Evolutionary conservation across 225 moss, liverwort and hornwort genomes (phyloP).

Genomic region (Marchantia polymorpha): DNA sequence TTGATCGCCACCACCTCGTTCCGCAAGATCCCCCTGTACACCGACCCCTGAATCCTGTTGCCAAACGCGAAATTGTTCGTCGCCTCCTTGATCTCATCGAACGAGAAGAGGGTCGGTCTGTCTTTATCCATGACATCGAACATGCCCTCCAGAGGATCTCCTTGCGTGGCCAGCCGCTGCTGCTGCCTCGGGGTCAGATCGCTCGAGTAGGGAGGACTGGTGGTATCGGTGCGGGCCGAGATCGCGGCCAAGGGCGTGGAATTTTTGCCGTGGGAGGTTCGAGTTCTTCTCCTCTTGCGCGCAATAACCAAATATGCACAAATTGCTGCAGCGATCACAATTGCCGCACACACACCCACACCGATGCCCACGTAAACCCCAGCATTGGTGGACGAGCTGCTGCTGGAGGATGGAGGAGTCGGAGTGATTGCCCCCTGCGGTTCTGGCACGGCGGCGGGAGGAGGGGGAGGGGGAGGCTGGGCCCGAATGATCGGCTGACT

Average conservation of each 20-base stretch:
- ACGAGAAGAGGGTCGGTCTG: slow-evolving; percentile 60
- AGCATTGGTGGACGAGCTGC: slow-evolving; percentile 11
- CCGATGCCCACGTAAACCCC: slow-evolving; percentile 57
- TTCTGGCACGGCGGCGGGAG: slow-evolving; percentile 16
- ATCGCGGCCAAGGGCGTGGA: not conserved
- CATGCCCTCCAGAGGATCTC: slow-evolving; percentile 66
- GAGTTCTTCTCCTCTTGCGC: slow-evolving; percentile 21
- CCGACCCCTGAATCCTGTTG: slow-evolving; percentile 71
- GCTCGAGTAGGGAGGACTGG: not conserved
- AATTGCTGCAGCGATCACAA: slow-evolving; percentile 43
- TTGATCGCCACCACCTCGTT: slow-evolving; percentile 78
- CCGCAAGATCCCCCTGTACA: slow-evolving; percentile 58
- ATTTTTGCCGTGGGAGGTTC: not conserved
- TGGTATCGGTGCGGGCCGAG: not conserved
- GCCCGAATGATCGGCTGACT: slow-evolving; percentile 30
- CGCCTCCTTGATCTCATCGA: slow-evolving; percentile 66
- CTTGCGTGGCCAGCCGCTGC: not conserved
- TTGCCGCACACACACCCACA: slow-evolving; percentile 50
- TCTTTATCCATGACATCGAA: slow-evolving; percentile 74
- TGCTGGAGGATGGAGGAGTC: not conserved
- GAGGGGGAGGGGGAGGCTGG: slow-evolving; percentile 24
- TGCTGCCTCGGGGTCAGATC: not conserved
- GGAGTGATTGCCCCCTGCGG: slow-evolving; percentile 22
- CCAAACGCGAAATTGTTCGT: slow-evolving; percentile 61
- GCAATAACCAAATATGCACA: slow-evolving; percentile 20